These are phyloP conservation scores for Pestalotiopsis fici DNA, from an alignment of 2,329 filamentous ascomycete species.

Conservation along the genomic window DNA sequence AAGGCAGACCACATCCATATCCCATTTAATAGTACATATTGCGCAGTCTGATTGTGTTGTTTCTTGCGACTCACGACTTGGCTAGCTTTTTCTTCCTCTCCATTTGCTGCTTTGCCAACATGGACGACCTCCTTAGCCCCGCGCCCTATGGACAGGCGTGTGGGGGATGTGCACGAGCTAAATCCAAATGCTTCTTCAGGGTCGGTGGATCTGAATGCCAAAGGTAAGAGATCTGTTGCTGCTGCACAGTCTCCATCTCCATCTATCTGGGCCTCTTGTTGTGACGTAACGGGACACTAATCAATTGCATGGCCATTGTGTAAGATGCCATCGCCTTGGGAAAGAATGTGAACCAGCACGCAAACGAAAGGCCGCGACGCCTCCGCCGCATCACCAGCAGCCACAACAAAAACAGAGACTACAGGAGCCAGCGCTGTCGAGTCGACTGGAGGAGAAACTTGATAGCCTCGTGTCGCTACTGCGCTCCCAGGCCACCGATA, in stretches of 20 bases:
- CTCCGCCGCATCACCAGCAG: neutral
- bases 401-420: neutral
- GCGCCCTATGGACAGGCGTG: no score
- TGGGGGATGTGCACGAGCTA: no score
- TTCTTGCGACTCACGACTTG: neutral
- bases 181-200: no score
- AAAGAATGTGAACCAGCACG: neutral
- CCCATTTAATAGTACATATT: neutral
- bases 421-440: neutral
- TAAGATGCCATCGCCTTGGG: neutral
- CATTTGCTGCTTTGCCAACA: neutral
- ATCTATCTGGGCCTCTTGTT: neutral
- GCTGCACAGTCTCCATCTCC: neutral
- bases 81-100: neutral
- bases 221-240: neutral
- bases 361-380: neutral
- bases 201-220: no score
- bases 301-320: neutral
- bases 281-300: no score
- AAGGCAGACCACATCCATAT: neutral
- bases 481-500: slow-evolving; percentile 23
- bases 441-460: slow-evolving; percentile 27
- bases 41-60: neutral
- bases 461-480: slow-evolving; percentile 29
- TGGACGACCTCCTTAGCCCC: neutral